Evolutionary conservation across 352 stramenopile species (phyloP), one percentile per base, ranked within the genome.

Genomic region (Globisporangium megalacanthum): DNA sequence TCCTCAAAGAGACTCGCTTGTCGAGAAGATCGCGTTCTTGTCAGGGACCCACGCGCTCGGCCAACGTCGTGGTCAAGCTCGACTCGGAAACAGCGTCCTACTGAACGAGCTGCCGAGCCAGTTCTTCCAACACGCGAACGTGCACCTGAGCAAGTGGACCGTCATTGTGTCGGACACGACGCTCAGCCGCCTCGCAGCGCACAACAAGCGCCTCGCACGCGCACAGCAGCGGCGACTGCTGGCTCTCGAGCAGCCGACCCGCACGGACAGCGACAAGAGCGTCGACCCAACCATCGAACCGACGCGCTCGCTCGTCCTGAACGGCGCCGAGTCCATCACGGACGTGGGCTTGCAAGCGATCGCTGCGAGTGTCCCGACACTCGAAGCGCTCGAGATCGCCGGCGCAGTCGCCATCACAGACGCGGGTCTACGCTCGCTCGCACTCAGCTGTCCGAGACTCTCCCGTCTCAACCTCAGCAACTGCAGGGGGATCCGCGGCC

Each of bases 61-160:
- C 14, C 49, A 35, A 20, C 4, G 17, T 9, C 17, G 49, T n/a
- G 37, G 47, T 15, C 31, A n/a, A 33, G 37, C 45, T 13, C 37
- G 29, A 35, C 25, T 14, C 22, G 35, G 37, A 1, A 46, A n/a
- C 25, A 31, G 33, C 9, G 36, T 48, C 11, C 64, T 56, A 9
- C 58, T 63, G 6, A 56, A 50, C n/a, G 76, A 86, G 48, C 66
- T 93, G 35, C 83, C 83, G 13, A 70, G 78, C 13, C 77, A 89
- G 53, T 80, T 89, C 29, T 58, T 91, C 8, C 79, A 91, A 54
- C 59, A 61, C 17, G 46, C 66, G 17, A 58, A 77, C 29, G 70
- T 91, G 19, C 68, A 74, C 52, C 58, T 93, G 8, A 82, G 65
- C 57, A 72, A 72, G 17, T 93, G 83, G 80, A 91, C 76, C 6